These are phyloP conservation scores for Trifolium fragiferum DNA, from an alignment of 306 rosid genomes.

Conservation along the genomic window DNA sequence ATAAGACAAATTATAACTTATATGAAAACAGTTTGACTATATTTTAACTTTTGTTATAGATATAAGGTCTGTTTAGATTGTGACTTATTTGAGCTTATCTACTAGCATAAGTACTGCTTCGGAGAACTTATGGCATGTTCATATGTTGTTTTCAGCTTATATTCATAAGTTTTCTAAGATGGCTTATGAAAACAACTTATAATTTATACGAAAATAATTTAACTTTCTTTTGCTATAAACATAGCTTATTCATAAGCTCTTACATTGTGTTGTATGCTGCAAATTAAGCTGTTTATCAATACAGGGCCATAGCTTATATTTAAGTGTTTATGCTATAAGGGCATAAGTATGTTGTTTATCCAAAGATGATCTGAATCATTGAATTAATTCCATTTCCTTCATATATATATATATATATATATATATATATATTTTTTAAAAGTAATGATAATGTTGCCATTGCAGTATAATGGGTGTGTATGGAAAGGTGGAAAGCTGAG, in stretches of 20 bases:
- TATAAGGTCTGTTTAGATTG: neutral
- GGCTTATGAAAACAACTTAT: no score
- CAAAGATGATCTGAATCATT: neutral
- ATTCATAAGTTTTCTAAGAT: no score
- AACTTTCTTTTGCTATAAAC: no score
- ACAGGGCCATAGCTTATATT: neutral
- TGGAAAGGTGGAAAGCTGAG: conserved; percentile 90
- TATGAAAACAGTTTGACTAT: no score
- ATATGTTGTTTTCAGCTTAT: neutral
- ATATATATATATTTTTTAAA: no score
- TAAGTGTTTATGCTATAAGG: neutral
- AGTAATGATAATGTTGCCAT: neutral
- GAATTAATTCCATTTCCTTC: neutral
- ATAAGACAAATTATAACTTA: no score
- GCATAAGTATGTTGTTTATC: neutral
- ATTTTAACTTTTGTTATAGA: no score
- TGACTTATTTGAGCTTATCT: neutral
- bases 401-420: no score
- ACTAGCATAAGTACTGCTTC: neutral
- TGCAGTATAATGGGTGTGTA: conserved; percentile 89
- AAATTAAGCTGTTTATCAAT: no score
- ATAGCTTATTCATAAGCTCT: no score
- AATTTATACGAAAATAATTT: no score
- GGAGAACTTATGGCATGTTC: neutral
- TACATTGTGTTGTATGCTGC: no score